Evolutionary conservation across 2,329 filamentous ascomycete genomes (phyloP).

Genomic region (Fusarium denticulatum): DNA sequence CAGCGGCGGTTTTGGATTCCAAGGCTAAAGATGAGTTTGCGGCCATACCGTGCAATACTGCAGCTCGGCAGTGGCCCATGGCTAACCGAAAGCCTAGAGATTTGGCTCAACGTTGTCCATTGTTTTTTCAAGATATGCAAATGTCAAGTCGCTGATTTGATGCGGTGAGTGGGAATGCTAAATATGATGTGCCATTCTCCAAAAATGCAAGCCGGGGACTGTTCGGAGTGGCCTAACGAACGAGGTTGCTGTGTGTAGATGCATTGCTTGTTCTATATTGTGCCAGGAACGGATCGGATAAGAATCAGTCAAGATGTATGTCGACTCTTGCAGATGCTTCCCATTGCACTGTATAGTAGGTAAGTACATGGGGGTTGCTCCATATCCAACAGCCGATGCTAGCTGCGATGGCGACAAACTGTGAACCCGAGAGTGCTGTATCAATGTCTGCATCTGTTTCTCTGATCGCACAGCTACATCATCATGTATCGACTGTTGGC

Average conservation of each 20-base stretch:
- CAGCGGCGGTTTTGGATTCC: conserved; percentile 20
- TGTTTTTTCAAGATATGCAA: conserved; percentile 15
- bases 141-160: conserved; percentile 34
- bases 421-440: conserved; percentile 7
- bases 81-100: conserved; percentile 2
- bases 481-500: conserved; percentile 8
- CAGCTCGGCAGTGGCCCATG: background rate
- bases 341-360: background rate
- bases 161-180: conserved; percentile 20
- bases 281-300: conserved; percentile 14
- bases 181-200: conserved; percentile 34
- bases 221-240: conserved; percentile 10
- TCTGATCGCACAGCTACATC: background rate
- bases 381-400: background rate
- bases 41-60: conserved; percentile 5
- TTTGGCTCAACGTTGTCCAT: conserved; percentile 10
- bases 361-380: background rate
- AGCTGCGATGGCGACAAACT: background rate
- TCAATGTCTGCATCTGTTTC: conserved; percentile 13
- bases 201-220: conserved; percentile 30
- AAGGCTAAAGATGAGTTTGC: conserved; percentile 16
- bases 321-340: conserved; percentile 22
- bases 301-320: conserved; percentile 23
- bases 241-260: background rate
- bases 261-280: background rate